Evolutionary conservation across 1,139 yeast species (phyloP), one percentile per base, ranked within the genome.

Genomic region (Hemisphaericaspora xylanilytica): DNA sequence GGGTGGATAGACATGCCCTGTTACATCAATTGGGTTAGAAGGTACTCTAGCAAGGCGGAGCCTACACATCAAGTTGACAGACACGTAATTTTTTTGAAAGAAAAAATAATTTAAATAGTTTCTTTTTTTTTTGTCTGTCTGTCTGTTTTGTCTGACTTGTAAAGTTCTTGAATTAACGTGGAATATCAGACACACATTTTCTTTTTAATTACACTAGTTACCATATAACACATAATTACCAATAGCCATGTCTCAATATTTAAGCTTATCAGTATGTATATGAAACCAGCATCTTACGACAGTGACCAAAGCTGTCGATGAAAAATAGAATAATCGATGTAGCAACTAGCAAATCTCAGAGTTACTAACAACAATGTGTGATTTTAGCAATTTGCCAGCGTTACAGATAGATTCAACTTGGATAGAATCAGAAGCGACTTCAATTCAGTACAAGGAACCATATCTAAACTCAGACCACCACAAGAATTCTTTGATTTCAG

Each of bases 401-500:
- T 78, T 30, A 51, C 78, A 20, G 82, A 78, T 36, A 62, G 76
- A 46, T 60, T 80, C 48, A 76, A 65, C 48, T 50, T 76, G 31
- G 85, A 79, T 20, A 69, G 79, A 49, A 52, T 79, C 45, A 74
- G 70, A 50, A 53, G 51, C 36, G 70, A 65, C 42, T 57, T 65
- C 26, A 57, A 60, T 33, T 55, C 63, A 28, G 50, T 86, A 32
- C 89, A 83, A 58, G 56, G 73, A 33, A 78, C 84, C 44, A 71
- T 89, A 46, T 70, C 95, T 40, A 80, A 86, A 56, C 66, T 92
- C 49, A 82, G 85, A 59, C 86, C 96, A 31, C 89, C 95, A 32
- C 95, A 87, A 61, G 97, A 92, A 61, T 92, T 92, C 59, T 87
- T 92, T 55, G 97, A 92, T 60, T 67, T 86, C 55, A 85, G 92